Conservation (phyloP, 2,329 filamentous ascomycete genomes). For the Colletotrichum gigasporum region DNA sequence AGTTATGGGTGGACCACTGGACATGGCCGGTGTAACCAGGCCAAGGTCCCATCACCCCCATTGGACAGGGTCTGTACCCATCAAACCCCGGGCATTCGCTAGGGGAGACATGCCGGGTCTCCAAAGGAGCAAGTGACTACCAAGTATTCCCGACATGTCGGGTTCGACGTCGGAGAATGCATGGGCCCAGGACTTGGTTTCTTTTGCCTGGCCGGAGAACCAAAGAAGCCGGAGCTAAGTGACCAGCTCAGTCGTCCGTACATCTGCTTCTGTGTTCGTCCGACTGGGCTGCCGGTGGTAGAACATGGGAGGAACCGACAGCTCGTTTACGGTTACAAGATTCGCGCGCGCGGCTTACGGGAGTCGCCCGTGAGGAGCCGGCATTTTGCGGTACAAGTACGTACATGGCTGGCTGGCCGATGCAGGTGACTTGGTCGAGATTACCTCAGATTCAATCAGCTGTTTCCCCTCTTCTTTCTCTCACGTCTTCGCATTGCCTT, state of each 20-base stretch:
- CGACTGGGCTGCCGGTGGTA: too few species aligned
- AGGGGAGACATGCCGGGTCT: neutral
- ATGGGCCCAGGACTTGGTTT: neutral
- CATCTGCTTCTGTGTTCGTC: neutral
- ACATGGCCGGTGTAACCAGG: neutral
- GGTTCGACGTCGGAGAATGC: neutral
- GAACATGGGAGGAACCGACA: neutral
- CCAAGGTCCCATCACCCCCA: neutral
- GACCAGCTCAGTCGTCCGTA: neutral
- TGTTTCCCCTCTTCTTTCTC: neutral
- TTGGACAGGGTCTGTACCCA: neutral
- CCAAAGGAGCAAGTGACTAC: constrained; percentile 4
- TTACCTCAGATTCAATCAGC: constrained; percentile 14
- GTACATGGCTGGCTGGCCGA: neutral
- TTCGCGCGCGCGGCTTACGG: constrained; percentile 11
- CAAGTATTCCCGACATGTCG: constrained; percentile 1
- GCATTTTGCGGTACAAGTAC: neutral
- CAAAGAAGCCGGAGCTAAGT: too few species aligned
- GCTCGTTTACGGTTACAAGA: neutral
- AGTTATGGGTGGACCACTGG: neutral
- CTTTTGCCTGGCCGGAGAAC: neutral
- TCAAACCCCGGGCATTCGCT: neutral
- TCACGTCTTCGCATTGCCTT: neutral
- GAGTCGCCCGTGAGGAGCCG: neutral
- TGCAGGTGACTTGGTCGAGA: constrained; percentile 8